phyloP scores from a whole-genome alignment of 371 early-diverging fungal species.

The Catenaria anguillulae region DNA sequence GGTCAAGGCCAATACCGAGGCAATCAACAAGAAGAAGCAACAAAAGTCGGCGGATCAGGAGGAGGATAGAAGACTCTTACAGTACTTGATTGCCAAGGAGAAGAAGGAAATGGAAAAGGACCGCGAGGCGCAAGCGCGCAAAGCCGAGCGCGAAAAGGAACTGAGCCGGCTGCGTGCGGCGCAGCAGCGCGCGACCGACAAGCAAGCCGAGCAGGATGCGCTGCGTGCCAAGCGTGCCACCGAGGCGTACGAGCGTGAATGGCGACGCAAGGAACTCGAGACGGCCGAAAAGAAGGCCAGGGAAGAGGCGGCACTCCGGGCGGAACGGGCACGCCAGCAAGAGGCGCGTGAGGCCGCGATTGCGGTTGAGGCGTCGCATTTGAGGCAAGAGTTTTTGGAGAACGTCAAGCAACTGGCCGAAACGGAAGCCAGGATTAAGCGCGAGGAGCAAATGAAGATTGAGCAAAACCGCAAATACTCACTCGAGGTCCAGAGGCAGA shows the following conservation, averaged over 20 bases:
- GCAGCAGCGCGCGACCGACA: conserved; percentile 31
- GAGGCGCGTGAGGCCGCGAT: conserved; percentile 31
- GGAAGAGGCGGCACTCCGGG: conserved; percentile 23
- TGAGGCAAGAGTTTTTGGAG: conserved; percentile 32
- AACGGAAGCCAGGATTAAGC: conserved; percentile 22
- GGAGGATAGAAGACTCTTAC: conserved; percentile 30
- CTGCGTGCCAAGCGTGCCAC: conserved; percentile 30
- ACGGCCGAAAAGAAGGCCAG: conserved; percentile 19
- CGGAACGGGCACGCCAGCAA: conserved; percentile 27
- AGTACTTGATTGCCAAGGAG: conserved; percentile 37
- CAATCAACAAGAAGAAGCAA: conserved; percentile 31
- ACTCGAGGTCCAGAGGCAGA: conserved; percentile 30
- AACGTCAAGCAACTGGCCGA: conserved; percentile 26
- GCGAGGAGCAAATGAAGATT: conserved; percentile 17
- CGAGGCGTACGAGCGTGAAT: conserved; percentile 39
- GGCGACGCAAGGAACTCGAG: conserved; percentile 35
- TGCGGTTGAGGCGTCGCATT: conserved; percentile 30
- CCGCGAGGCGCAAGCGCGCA: conserved; percentile 18
- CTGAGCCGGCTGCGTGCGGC: conserved; percentile 31
- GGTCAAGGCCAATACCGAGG: conserved; percentile 7
- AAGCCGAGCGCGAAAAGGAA: conserved; percentile 33
- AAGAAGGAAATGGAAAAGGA: conserved; percentile 30
- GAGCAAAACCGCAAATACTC: conserved; percentile 26
- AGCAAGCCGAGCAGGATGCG: conserved; percentile 37
- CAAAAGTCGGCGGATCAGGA: conserved; percentile 28